phyloP scores from a whole-genome alignment of 305 asterid species.

The Fraxinus latifolia region DNA sequence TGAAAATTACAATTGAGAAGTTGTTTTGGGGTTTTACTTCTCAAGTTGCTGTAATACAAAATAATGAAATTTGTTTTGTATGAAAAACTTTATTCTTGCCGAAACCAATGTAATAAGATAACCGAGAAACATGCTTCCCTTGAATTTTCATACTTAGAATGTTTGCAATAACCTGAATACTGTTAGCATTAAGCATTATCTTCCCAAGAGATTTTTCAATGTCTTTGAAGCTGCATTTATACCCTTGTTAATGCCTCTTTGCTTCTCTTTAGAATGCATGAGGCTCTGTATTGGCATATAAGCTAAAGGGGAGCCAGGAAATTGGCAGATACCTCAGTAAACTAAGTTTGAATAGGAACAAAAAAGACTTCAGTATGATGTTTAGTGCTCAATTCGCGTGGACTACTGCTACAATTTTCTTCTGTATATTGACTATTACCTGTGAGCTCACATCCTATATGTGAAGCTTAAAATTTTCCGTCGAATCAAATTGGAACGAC shows the following conservation, averaged over 20 bases:
- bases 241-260: background rate
- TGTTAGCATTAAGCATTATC: background rate
- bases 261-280: background rate
- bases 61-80: too few relatives aligned
- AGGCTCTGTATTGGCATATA: background rate
- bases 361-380: background rate
- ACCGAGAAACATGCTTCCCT: background rate
- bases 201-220: background rate
- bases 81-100: background rate
- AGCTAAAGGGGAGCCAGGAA: background rate
- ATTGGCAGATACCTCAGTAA: background rate
- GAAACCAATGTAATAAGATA: background rate
- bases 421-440: background rate
- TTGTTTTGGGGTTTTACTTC: background rate
- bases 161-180: background rate
- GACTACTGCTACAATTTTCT: background rate
- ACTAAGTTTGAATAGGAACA: background rate
- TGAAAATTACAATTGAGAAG: background rate
- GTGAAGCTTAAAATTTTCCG: background rate
- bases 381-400: background rate
- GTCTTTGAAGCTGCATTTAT: slow-evolving; percentile 1
- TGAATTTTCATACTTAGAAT: background rate
- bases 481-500: background rate
- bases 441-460: background rate
- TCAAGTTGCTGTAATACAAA: background rate